Conservation (phyloP, 2,329 filamentous ascomycete genomes). For the Microsporum canis region DNA sequence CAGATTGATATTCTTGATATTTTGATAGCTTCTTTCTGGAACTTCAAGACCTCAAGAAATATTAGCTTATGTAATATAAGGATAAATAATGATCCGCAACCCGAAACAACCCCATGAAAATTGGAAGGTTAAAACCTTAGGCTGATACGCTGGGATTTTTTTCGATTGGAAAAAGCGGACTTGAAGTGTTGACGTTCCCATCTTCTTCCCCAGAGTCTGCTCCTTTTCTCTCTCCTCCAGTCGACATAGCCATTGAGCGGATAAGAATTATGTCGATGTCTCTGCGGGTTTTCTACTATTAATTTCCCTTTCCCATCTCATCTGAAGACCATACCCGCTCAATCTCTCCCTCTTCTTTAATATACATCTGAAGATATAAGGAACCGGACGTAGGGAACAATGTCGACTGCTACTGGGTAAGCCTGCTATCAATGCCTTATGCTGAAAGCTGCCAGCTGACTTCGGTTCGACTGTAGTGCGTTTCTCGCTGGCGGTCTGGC, state of each 20-base stretch:
- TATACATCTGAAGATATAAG: neutral
- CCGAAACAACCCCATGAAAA: neutral
- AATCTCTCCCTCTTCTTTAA: conserved; percentile 3
- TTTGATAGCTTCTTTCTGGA: neutral
- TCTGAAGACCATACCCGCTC: neutral
- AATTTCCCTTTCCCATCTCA: neutral
- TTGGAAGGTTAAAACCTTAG: neutral
- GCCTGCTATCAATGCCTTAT: neutral
- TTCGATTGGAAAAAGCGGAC: neutral
- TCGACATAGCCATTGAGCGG: neutral
- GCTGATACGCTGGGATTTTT: neutral
- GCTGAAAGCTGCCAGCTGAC: neutral
- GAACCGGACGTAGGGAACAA: conserved; percentile 18
- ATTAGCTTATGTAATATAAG: neutral
- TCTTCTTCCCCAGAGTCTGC: neutral
- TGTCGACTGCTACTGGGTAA: conserved; percentile 47
- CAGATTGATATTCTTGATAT: neutral
- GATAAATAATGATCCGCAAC: neutral
- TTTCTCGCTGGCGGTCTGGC: conserved; percentile 95
- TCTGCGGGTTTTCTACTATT: neutral
- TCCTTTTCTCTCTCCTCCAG: neutral
- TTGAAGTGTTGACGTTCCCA: neutral
- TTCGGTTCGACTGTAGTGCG: conserved; percentile 42
- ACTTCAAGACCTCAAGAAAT: neutral
- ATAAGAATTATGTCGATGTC: neutral